Base-by-base conservation (phyloP, 176 grass and related monocot species). In the Triticum monococcum region DNA sequence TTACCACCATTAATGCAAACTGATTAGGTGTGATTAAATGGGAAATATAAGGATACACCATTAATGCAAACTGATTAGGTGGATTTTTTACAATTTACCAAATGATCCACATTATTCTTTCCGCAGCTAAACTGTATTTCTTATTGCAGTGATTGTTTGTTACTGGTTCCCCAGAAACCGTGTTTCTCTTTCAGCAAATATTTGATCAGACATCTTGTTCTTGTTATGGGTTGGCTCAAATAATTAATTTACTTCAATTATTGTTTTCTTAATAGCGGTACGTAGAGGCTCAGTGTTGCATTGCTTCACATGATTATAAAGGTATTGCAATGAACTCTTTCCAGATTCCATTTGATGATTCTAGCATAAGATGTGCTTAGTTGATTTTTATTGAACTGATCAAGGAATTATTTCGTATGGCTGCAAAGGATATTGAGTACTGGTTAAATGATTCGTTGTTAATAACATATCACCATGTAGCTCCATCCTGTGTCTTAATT, bases 271-370 rank as follows among this genome's bases (percentile, higher is more conserved):
- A 82, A 81, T 81, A 98, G 96, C 69, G 91, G 12, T 98, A 98
- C 88, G 96, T 98, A 56, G 96, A 98, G 79, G 96, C 93, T 9
- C 96, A 98, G 59, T 98, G 96, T 74, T 98, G 82, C 86, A 91
- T 98, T 98, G 91, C 91, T 92, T 91, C 84, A 64, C 91, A 94
- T 87, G 96, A 98, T 90, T 98, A 98, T 79, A 98, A 94, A 98
- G 96, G 96, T 98, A 91, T 24, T 18, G 16, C 23, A 79, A 43
- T 14, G 43, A 23, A 38, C 25, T 77, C 41, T 82, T 12, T 87
- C 45, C 32, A 11, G 14, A 26, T 83, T 87, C 46, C 36, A 66
- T 87, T 70, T 73, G 20, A 66, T n/a, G 13, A 10, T 86, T 63
- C 40, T 68, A 33, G 25, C 25, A 66, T 79, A 79, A 68, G 18